A percentile compares a stretch with the other conserved stretches of the same genome.
phyloP scores from a whole-genome alignment of 352 stramenopile species.

The Phytopythium boreale region DNA sequence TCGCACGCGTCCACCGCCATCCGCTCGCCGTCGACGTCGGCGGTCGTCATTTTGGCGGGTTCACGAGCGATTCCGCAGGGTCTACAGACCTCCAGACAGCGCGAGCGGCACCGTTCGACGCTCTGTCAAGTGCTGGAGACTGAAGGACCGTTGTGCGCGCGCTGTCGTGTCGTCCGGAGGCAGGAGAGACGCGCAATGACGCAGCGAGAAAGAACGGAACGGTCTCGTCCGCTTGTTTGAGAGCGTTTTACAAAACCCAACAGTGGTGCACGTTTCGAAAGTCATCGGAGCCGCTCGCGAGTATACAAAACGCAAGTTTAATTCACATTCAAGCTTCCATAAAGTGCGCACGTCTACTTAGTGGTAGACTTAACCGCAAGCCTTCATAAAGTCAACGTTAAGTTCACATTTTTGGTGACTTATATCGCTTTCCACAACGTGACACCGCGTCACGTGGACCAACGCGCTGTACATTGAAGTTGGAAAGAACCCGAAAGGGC shows the following conservation, averaged over 20 bases:
- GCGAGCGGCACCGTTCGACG: background rate
- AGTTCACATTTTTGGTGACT: background rate
- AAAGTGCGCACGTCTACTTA: background rate
- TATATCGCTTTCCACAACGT: too few species aligned
- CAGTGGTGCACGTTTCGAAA: background rate
- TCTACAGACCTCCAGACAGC: background rate
- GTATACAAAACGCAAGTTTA: background rate
- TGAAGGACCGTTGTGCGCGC: background rate
- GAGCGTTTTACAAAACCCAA: too few species aligned
- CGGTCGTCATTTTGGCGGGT: background rate
- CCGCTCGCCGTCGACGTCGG: conserved; percentile 8
- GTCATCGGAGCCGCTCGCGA: background rate
- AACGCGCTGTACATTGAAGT: background rate
- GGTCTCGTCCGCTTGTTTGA: background rate
- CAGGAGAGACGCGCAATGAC: background rate
- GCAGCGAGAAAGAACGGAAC: background rate
- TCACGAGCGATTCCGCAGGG: background rate
- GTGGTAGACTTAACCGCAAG: background rate
- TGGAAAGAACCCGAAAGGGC: conserved; percentile 1
- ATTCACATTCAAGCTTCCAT: background rate
- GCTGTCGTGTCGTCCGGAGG: background rate
- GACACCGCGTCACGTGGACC: too few species aligned
- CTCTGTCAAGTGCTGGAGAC: background rate
- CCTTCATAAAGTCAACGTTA: background rate
- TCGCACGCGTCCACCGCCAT: conserved; percentile 10